Base-by-base conservation (phyloP, 768 basidiomycete species). In the Neoboletus subvelutipes region DNA sequence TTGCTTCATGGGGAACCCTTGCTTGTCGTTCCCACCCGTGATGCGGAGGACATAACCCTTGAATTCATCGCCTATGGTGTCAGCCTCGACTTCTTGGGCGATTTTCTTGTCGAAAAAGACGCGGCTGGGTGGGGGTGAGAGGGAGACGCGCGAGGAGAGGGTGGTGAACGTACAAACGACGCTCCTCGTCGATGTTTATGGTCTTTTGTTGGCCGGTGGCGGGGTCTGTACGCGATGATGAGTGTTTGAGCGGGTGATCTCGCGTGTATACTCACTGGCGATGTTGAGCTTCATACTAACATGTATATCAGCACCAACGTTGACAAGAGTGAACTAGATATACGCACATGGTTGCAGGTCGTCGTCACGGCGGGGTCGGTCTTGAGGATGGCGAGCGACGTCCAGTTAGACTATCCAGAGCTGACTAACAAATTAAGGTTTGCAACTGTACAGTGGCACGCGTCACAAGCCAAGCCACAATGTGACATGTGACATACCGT, bases 1-100 rank as follows among this genome's bases (percentile, higher is more conserved):
- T 80, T 99, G 96, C 78, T 98, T 98, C 94, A 98, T 97, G 47
- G 94, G 94, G 84, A 97, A 96, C 71, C 94, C 94, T 75, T 95
- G 92, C 80, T 94, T 93, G 86, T 98, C 94, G 82, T 98, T 98
- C 62, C 96, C 93, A 68, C 95, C 95, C 31, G 92, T 95, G 80
- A 99, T 91, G 68, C 94, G 88, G 83, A 97, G 85, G 74, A 98
- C 78, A 80, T 97, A 98, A 56, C 96, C 96, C 75, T 91, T 92
- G 84, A 86, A 98, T 80, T 98, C 96, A 73, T 96, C 90, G 67
- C 95, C 94, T 65, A 98, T 76, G 53, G 87, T 74, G 79, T 97
- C 94, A 58, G 83, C 92, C 45, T 93, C 82, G 67, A 98, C 92
- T 78, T 98, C 95, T 72, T 96, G 93, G 28, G 92, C 70, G 79